phyloP scores from a whole-genome alignment of 345 rosid species.

The Acer campestre region DNA sequence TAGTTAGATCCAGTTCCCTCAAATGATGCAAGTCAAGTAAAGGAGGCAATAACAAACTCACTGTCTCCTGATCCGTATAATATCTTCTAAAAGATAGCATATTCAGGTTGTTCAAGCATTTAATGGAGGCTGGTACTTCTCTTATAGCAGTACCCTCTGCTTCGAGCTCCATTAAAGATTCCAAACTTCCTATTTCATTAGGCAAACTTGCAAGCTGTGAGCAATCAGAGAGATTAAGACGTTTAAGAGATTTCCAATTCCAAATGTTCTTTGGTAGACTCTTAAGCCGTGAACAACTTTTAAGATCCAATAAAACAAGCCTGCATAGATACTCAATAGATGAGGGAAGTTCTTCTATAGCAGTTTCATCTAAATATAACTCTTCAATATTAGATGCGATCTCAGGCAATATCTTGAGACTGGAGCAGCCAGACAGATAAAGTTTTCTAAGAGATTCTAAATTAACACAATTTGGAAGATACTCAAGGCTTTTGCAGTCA shows the following conservation, averaged over 20 bases:
- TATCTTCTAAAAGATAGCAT: neutral
- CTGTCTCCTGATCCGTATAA: too few species aligned
- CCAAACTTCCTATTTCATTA: too few species aligned
- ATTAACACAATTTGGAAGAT: neutral
- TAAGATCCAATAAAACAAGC: conserved; percentile 30
- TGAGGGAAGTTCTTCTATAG: neutral
- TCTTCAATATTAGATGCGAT: conserved; percentile 26
- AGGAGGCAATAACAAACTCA: conserved; percentile 3
- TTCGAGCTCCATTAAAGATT: too few species aligned
- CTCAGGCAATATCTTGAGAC: conserved; percentile 17
- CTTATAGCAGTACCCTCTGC: too few species aligned
- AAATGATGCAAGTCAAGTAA: neutral
- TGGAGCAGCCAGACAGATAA: neutral
- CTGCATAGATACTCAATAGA: conserved; percentile 18
- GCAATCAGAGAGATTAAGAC: conserved; percentile 9
- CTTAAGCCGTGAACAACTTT: neutral
- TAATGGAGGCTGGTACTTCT: neutral
- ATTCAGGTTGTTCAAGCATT: too few species aligned
- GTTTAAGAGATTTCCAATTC: conserved; percentile 23
- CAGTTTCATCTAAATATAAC: conserved; percentile 18
- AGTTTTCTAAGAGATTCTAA: neutral
- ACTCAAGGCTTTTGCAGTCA: conserved; percentile 15
- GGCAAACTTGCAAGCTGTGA: neutral
- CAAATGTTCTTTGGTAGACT: conserved; percentile 6
- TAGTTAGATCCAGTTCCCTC: neutral